Evolutionary conservation across 257 asterid species (phyloP), one percentile per base, ranked within the genome.

Genomic region (Lantana camara): DNA sequence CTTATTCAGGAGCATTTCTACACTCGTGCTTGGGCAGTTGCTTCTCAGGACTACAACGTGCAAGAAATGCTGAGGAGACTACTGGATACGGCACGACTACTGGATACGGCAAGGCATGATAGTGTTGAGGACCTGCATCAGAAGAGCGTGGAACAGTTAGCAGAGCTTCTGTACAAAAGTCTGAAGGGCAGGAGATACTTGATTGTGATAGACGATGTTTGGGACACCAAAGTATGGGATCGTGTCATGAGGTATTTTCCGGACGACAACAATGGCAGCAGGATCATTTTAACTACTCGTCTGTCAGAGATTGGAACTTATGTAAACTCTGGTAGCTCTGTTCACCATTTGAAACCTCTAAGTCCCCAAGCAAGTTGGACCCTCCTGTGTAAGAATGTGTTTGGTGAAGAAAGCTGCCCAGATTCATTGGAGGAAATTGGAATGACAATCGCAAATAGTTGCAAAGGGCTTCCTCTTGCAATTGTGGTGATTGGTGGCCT

Each of bases 391-490:
- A 14, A 20, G 1, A 19, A 8, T 13, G 55, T 21, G 3, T 48
- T 48, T 21, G 55, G 30, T 2, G 9, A 20, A 48, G n/a, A 48
- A 19, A 2, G 4, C 6, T 48, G 55, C 55, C 55, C 55, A 7
- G 19, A 2, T 48, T 15, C 0, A 20, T 0, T 48, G 55, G 15
- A 48, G 55, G 7, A 48, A 20, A 20, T 48, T 48, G 30, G 55
- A 20, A 9, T 8, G 32, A 21, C 11, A 10, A 48, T 48, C 20
- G 55, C 55, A 9, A 4, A 20, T 0, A 48, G 13, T 29, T 62
- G 73, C 58, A 63, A 41, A 55, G 69, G 60, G 68, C 70, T 46
- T 61, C 67, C 76, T 34, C 56, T 75, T 52, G 66, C 61, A 57
- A 29, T 68, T 46, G 22, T 29, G 23, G 60, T 23, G 1, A 24